phyloP scores from a whole-genome alignment of 2,329 filamentous ascomycete genomes.

The Colletotrichum brevisporum region DNA sequence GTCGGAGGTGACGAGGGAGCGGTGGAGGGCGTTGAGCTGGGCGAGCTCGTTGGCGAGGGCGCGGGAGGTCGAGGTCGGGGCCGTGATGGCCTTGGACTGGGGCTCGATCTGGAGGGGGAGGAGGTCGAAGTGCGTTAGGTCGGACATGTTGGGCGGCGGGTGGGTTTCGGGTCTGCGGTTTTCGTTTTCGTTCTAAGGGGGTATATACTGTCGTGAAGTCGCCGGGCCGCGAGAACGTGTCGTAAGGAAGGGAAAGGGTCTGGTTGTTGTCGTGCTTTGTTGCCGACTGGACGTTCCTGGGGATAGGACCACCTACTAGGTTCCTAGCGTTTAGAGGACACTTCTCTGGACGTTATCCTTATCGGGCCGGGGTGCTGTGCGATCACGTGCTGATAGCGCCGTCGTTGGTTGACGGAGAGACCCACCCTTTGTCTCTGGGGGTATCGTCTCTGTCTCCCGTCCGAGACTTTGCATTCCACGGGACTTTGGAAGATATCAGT shows the following conservation, averaged over 20 bases:
- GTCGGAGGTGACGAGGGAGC: slow-evolving; percentile 76
- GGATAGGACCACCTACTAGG: neutral
- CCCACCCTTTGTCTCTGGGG: too few species aligned
- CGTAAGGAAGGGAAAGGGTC: neutral
- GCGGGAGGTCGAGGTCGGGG: slow-evolving; percentile 60
- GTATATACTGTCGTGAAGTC: slow-evolving; percentile 14
- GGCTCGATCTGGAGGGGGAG: slow-evolving; percentile 87
- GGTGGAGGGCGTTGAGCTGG: slow-evolving; percentile 85
- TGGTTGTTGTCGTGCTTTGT: slow-evolving; percentile 10
- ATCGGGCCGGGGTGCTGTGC: slow-evolving; percentile 6
- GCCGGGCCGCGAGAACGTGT: neutral
- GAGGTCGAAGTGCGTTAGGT: slow-evolving; percentile 82
- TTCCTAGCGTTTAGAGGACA: slow-evolving; percentile 25
- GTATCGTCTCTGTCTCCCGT: neutral
- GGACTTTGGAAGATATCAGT: too few species aligned
- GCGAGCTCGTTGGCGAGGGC: slow-evolving; percentile 75
- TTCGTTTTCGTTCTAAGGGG: slow-evolving; percentile 2
- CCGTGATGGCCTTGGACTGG: slow-evolving; percentile 80
- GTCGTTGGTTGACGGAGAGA: neutral
- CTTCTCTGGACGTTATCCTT: slow-evolving; percentile 29
- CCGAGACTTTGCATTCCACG: neutral
- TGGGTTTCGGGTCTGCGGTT: neutral
- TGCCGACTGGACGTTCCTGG: slow-evolving; percentile 23
- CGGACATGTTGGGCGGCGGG: slow-evolving; percentile 61
- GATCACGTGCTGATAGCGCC: slow-evolving; percentile 24